Conservation (phyloP, 2,329 filamentous ascomycete species). For the Sarocladiaceae sp. region DNA sequence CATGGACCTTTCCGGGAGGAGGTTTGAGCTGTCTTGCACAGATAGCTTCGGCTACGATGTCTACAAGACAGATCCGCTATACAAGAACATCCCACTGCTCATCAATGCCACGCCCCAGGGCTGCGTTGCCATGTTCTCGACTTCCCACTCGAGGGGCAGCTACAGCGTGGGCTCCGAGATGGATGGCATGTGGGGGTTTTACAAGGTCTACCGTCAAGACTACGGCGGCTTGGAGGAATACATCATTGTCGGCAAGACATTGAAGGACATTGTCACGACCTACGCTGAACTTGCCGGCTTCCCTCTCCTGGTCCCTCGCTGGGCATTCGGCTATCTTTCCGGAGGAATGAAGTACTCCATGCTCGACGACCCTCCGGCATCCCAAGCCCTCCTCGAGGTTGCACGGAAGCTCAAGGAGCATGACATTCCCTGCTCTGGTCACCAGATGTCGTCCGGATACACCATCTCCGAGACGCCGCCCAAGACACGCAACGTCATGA, state of each 20-base stretch:
- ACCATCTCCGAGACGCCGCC: slow-evolving; percentile 63
- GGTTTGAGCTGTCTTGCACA: slow-evolving; percentile 63
- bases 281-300: slow-evolving; percentile 67
- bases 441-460: slow-evolving; percentile 71
- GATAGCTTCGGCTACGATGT: slow-evolving; percentile 73
- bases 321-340: slow-evolving; percentile 69
- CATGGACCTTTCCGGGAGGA: slow-evolving; percentile 65
- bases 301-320: slow-evolving; percentile 63
- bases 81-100: slow-evolving; percentile 71
- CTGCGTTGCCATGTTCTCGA: slow-evolving; percentile 65
- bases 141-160: slow-evolving; percentile 57
- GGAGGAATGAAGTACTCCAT: slow-evolving; percentile 56
- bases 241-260: slow-evolving; percentile 59
- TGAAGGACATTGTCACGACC: slow-evolving; percentile 60
- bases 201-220: slow-evolving; percentile 70
- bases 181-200: slow-evolving; percentile 71
- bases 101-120: slow-evolving; percentile 63
- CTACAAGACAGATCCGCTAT: slow-evolving; percentile 66
- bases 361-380: slow-evolving; percentile 47
- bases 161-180: slow-evolving; percentile 69
- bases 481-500: slow-evolving; percentile 64
- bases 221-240: slow-evolving; percentile 71
- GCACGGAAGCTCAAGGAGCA: slow-evolving; percentile 57
- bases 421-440: slow-evolving; percentile 66
- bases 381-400: slow-evolving; percentile 56